Conservation (phyloP, 1,284 basidiomycete genomes). For the Fomitiporia mediterranea region DNA sequence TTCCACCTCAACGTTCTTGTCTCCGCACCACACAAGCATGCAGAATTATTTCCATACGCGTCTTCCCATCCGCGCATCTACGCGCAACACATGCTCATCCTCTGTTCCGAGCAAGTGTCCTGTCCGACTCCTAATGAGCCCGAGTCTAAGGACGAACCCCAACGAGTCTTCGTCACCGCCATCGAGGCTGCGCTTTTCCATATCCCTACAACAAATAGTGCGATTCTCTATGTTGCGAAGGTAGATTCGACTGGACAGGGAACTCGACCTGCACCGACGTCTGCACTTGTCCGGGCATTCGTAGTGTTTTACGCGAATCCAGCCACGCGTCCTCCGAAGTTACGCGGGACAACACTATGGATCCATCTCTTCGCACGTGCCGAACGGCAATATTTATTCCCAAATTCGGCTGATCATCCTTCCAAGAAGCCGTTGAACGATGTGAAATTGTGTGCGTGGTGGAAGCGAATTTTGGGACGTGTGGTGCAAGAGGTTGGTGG, state of each 20-base stretch:
- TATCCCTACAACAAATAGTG: constrained; percentile 60
- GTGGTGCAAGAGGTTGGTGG: constrained; percentile 42
- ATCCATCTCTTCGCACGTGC: constrained; percentile 90
- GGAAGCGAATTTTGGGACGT: constrained; percentile 70
- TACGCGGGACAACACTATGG: constrained; percentile 46
- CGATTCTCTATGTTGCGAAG: constrained; percentile 89
- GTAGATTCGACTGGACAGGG: constrained; percentile 89
- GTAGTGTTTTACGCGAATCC: constrained; percentile 67
- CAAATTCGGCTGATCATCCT: constrained; percentile 74
- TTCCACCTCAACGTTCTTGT: constrained; percentile 74
- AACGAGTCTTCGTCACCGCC: constrained; percentile 61
- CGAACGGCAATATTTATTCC: constrained; percentile 92
- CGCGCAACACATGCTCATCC: constrained; percentile 71
- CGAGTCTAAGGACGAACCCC: background rate
- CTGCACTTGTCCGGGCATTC: constrained; percentile 63
- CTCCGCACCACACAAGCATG: constrained; percentile 65
- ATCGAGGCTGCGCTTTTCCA: constrained; percentile 83
- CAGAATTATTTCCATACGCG: constrained; percentile 73
- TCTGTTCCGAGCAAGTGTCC: constrained; percentile 57
- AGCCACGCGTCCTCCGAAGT: constrained; percentile 52
- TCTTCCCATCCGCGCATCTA: constrained; percentile 56
- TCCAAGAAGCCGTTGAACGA: constrained; percentile 80
- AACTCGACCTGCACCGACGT: constrained; percentile 54
- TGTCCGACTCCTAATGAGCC: background rate
- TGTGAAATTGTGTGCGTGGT: constrained; percentile 85